Base-by-base conservation (phyloP, 495 filamentous ascomycete genomes). In the Entonaema liquescens region DNA sequence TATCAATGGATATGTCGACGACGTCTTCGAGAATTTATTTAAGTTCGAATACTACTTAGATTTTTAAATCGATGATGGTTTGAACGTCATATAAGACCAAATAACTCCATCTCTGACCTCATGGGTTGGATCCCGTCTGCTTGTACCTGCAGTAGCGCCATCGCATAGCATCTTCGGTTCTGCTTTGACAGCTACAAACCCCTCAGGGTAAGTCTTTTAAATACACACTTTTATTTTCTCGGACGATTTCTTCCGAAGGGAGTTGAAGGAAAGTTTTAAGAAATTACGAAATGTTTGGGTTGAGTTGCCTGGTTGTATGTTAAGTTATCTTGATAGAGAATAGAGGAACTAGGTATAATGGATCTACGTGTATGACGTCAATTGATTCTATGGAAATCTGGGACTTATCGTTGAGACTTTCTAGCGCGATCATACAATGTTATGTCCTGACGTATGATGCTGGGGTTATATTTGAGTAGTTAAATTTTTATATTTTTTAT, bases 111-210 rank as follows among this genome's bases (percentile, higher is more conserved):
- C 9, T 33, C 26, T 70, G 67, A 64, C 60, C 42, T 70, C 67
- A 70, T 63, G 12, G 26, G 28, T 60, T 35, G 47, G n/a, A 17
- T 31, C 29, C 15, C 40, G 17, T 25, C 26, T 19, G 44, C 29
- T 56, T 70, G 67, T 65, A 55, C 55, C 54, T 65, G 61, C 55
- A 65, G 54, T 65, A 61, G 67, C 17, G 42, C 13, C 29, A 47
- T 15, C 49, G 29, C n/a, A n/a, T n/a, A 59, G 19, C 19, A 25
- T 5, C 36, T 53, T 36, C 33, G 42, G 8, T 1, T 35, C 21
- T 59, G 7, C 3, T 25, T 47, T 8, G n/a, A 36, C 13, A 56
- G 21, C 25, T 67, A 29, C 47, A 28, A 28, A 21, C 8, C 8
- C 21, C 3, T 29, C 15, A n/a, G n/a, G 15, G 15, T 40, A 40